phyloP scores from a whole-genome alignment of 192 early-diverging fungal species.

The Coemansia sp. region DNA sequence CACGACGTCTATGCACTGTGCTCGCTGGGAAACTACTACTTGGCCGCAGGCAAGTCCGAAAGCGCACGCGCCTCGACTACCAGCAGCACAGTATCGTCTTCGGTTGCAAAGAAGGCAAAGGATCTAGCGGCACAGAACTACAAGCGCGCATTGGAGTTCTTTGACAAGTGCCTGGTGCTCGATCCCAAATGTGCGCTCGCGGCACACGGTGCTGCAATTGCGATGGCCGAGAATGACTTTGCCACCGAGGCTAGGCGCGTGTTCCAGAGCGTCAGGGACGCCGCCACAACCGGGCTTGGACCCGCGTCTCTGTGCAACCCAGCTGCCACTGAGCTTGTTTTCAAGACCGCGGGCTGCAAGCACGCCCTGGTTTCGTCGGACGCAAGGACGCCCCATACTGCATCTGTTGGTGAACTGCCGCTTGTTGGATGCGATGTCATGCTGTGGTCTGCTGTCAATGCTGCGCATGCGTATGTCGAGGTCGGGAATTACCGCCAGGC shows the following conservation, averaged over 20 bases:
- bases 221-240: slow-evolving; percentile 69
- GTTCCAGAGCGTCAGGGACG: slow-evolving; percentile 68
- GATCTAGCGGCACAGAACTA: slow-evolving; percentile 48
- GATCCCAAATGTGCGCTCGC: slow-evolving; percentile 77
- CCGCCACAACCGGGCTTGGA: slow-evolving; percentile 40
- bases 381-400: background rate
- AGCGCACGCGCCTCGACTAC: slow-evolving; percentile 3
- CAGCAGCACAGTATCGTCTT: slow-evolving; percentile 7
- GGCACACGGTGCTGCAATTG: slow-evolving; percentile 83
- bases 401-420: background rate
- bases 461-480: slow-evolving; percentile 76
- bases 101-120: slow-evolving; percentile 16
- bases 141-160: slow-evolving; percentile 78
- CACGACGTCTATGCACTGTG: slow-evolving; percentile 78
- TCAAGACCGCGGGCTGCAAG: slow-evolving; percentile 14
- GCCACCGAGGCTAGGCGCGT: slow-evolving; percentile 63
- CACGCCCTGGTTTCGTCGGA: background rate
- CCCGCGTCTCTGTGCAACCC: slow-evolving; percentile 14
- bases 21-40: slow-evolving; percentile 78
- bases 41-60: slow-evolving; percentile 61
- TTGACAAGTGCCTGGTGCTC: slow-evolving; percentile 67
- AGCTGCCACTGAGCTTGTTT: slow-evolving; percentile 27
- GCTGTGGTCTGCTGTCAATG: slow-evolving; percentile 63
- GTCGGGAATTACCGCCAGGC: slow-evolving; percentile 74
- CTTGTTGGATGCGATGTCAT: slow-evolving; percentile 41